Evolutionary conservation across 345 rosid species (phyloP), one percentile per base, ranked within the genome.

Genomic region (Brassica juncea): DNA sequence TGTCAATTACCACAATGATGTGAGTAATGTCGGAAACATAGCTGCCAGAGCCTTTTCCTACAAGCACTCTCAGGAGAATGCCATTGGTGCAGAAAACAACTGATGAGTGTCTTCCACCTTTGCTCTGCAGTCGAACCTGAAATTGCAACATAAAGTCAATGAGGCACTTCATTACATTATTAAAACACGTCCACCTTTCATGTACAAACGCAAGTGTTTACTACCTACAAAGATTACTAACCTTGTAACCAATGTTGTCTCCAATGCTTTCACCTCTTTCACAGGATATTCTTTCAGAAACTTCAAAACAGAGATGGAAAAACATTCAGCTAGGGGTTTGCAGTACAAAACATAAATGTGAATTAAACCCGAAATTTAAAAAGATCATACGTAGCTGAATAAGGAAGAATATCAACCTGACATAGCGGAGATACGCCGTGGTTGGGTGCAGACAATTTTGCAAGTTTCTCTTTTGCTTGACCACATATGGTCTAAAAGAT

Each of bases 11-110:
- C 98, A 94, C 94, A 87, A 94, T 87, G 80, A 94, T 90, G 88
- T 94, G 95, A 77, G 99, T 91, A 73, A 94, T 81, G 74, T 85
- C 89, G 72, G 89, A 88, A 79, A 88, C 72, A 49, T 75, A 84
- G 58, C 75, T 84, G 72, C 61, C 80, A 61, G 79, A 69, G 65
- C 92, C 92, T 77, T 74, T 76, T 16, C 92, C 86, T 73, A 92
- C 94, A 81, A 94, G 88, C 71, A 92, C 86, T 78, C 97, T 86
- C 84, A 92, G 80, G 67, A 92, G 89, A 75, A 94, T 80, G 70
- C 99, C 99, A 76, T 94, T 94, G 7, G 99, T 94, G 88, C 97
- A 92, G 83, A 94, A 94, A 73, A 94, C 91, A 78, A 94, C 85
- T 66, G 97, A 91, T 9, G 98, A 91, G 79, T 91, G 87, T 80